Base-by-base conservation (phyloP, 495 filamentous ascomycete genomes). In the Neurospora tetrasperma region DNA sequence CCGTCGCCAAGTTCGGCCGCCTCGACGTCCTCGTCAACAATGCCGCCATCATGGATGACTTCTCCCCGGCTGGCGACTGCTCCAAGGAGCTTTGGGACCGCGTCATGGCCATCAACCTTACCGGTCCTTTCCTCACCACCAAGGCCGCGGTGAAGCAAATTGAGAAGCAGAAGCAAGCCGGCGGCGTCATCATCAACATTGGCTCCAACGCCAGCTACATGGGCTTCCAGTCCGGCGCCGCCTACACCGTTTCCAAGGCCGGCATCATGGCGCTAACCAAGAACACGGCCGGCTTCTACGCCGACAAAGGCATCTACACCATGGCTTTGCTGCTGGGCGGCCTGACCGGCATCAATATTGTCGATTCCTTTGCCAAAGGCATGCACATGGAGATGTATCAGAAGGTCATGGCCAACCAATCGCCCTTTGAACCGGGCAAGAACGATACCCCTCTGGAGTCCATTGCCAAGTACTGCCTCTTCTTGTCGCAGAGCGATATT, bases 241-340 rank as follows among this genome's bases (percentile, higher is more conserved):
- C 88, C 8, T 90, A 89, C 74, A 86, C 87, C 3, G 84, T 83
- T 7, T 83, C 82, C 75, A 88, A 88, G 79, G 83, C 86, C 72
- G 86, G 82, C 38, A 76, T 90, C 18, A 75, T 89, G 14, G 89
- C 88, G 5, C 79, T 90, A 73, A 90, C 89, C 31, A 90, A 90
- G 79, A 90, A 85, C 77, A 90, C 88, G 40, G 89, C 88, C 3
- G 83, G 84, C 0, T 88, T 80, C 79, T 90, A 90, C 77, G 85
- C 83, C 0, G 80, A 79, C 46, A 86, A 88, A 78, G 86, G 87
- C 27, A 89, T 91, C 76, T 83, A 85, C 66, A 85, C 82, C 74
- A 84, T 90, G 44, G 87, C 86, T 0, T 78, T 90, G 70, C 79
- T 86, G 79, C 78, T 88, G 62, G 89, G 88, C 27, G 86, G 77